Evolutionary conservation across 2,329 filamentous ascomycete genomes (phyloP).

Genomic region (Septoria petroselini): DNA sequence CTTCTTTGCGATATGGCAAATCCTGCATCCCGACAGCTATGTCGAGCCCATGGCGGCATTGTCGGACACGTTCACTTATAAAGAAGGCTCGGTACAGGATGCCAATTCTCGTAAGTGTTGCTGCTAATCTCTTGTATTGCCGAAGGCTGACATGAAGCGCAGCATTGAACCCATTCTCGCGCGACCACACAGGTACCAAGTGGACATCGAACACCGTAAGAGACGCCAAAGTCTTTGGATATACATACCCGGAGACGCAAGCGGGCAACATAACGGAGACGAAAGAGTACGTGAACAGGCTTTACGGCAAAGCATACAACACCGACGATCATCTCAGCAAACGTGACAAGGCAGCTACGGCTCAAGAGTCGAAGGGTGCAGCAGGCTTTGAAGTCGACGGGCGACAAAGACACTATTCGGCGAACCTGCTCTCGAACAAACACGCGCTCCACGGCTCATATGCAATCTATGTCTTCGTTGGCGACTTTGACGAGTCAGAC

Average conservation of each 20-base stretch:
- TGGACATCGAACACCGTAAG: slow-evolving; percentile 66
- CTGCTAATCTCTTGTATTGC: not conserved
- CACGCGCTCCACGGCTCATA: slow-evolving; percentile 61
- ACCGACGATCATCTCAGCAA: slow-evolving; percentile 20
- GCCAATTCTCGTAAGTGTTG: slow-evolving; percentile 29
- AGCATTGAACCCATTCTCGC: slow-evolving; percentile 58
- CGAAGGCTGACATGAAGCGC: slow-evolving; percentile 3
- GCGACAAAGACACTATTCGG: slow-evolving; percentile 63
- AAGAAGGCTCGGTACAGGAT: slow-evolving; percentile 48
- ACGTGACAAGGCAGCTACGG: slow-evolving; percentile 17
- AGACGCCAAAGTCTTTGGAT: slow-evolving; percentile 62
- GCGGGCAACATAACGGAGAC: slow-evolving; percentile 45
- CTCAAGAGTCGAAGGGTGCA: slow-evolving; percentile 19
- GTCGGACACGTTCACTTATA: slow-evolving; percentile 60
- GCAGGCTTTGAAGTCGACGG: slow-evolving; percentile 38
- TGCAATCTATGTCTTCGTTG: slow-evolving; percentile 67
- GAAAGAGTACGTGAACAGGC: slow-evolving; percentile 54
- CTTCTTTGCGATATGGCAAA: slow-evolving; percentile 73
- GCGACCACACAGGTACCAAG: slow-evolving; percentile 56
- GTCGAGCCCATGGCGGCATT: slow-evolving; percentile 55
- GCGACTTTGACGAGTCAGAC: slow-evolving; percentile 47
- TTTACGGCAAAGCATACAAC: slow-evolving; percentile 54
- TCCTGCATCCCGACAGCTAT: slow-evolving; percentile 64
- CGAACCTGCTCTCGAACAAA: slow-evolving; percentile 62
- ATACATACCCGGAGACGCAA: slow-evolving; percentile 68